Base-by-base conservation (phyloP, 2,329 filamentous ascomycete species). In the Colletotrichum australisinense region DNA sequence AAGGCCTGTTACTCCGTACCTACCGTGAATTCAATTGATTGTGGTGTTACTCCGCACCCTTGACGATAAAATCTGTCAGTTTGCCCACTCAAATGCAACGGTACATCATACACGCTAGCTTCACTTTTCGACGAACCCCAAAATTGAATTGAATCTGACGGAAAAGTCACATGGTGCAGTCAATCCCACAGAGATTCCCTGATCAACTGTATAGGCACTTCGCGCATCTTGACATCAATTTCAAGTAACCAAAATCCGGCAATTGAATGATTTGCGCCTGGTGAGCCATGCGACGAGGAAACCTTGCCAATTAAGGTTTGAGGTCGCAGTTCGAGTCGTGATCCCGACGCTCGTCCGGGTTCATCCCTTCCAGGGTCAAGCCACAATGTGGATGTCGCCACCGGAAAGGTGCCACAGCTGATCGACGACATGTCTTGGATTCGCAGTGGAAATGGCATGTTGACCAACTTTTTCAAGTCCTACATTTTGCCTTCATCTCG, bases 331-430 rank as follows among this genome's bases (percentile, higher is more conserved):
- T 49, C 32, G 26, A 58, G 22, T n/a, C 32, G 35, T 35, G 28
- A 63, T 26, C 56, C 38, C 26, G 22, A 38, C 22, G n/a, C 55
- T 32, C 53, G 8, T 30, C 56, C 28, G 22, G 66, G 69, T 72
- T 69, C 66, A 64, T 72, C 69, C 59, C 59, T 64, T 69, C 53
- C 55, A 32, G 53, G 28, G 53, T 69, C 53, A 72, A 72, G 69
- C 69, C 69, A 72, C 69, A 72, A 12, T 64, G 59, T 63, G 69
- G 65, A 72, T 58, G 59, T 72, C 66, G 66, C 69, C 59, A 69
- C 69, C n/a, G 14, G 14, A 11, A 22, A 53, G n/a, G 69, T 63
- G 69, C 69, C 69, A 72, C 69, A 72, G 38, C 28, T 42, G 57
- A 69, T 69, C 59, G 59, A 72, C 69, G 58, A 72, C 69, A 72